Evolutionary conservation across 2,329 filamentous ascomycete species (phyloP).

Genomic region (Ilyonectria destructans): DNA sequence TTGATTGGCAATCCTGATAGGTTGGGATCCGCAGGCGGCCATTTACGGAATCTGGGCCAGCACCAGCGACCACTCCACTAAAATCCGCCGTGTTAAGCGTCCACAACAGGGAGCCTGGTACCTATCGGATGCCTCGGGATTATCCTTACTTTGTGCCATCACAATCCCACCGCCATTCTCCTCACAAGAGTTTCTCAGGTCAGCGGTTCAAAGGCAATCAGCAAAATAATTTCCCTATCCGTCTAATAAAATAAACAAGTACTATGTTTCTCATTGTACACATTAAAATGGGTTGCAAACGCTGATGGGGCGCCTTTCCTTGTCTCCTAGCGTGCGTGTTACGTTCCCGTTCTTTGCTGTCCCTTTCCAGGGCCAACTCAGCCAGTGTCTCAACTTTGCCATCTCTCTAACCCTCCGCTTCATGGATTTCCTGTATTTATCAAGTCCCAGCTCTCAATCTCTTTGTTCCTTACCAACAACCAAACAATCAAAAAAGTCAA

Average conservation of each 20-base stretch:
- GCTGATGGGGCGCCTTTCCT: slow-evolving; percentile 24
- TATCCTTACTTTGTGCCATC: not conserved
- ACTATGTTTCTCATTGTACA: slow-evolving; percentile 51
- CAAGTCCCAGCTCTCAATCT: slow-evolving; percentile 25
- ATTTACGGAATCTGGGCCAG: not conserved
- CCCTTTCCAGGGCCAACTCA: slow-evolving; percentile 11
- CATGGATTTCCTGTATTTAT: slow-evolving; percentile 17
- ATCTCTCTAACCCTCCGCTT: slow-evolving; percentile 12
- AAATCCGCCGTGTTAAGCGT: not conserved
- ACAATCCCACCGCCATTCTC: not conserved
- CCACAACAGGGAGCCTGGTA: not conserved
- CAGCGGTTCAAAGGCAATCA: slow-evolving; percentile 1
- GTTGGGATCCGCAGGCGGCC: not conserved
- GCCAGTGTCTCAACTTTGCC: slow-evolving; percentile 15
- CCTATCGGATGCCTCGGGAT: slow-evolving; percentile 1
- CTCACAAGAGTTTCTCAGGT: not conserved
- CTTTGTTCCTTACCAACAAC: slow-evolving; percentile 18
- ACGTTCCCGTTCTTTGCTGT: not conserved
- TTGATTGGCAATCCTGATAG: slow-evolving; percentile 24
- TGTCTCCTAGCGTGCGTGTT: slow-evolving; percentile 4
- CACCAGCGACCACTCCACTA: not conserved
- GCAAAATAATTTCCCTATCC: slow-evolving; percentile 43
- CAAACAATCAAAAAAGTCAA: slow-evolving; percentile 11
- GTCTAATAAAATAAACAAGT: slow-evolving; percentile 46
- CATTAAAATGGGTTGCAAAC: slow-evolving; percentile 46